These are phyloP conservation scores for Piper longum DNA, from an alignment of 164 flowering plant genomes.

Conservation along the genomic window DNA sequence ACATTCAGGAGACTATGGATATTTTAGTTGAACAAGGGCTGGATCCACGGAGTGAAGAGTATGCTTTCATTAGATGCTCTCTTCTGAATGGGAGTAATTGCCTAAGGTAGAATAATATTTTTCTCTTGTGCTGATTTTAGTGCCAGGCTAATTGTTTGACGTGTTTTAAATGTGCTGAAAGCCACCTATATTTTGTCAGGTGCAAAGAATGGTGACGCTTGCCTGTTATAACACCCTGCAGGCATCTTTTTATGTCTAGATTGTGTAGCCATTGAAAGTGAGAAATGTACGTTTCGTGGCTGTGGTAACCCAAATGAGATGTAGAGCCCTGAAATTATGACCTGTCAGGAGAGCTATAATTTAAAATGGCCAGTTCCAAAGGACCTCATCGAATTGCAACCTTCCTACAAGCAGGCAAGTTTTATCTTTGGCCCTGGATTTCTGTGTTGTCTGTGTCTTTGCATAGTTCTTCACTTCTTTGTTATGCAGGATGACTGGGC, in stretches of 20 bases:
- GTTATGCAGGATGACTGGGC: slow-evolving; percentile 78
- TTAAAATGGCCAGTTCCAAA: slow-evolving; percentile 99
- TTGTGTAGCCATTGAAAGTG: slow-evolving; percentile 83
- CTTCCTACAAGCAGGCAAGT: slow-evolving; percentile 84
- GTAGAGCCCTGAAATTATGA: slow-evolving; percentile 76
- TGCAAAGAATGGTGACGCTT: slow-evolving; percentile 92
- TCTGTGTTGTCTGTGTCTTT: neutral
- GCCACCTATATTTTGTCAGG: slow-evolving; percentile 17
- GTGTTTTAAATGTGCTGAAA: neutral
- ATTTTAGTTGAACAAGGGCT: slow-evolving; percentile 55
- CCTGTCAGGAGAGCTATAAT: slow-evolving; percentile 90
- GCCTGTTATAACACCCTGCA: slow-evolving; percentile 89
- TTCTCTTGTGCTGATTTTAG: neutral
- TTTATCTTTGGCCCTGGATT: neutral
- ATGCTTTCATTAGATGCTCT: slow-evolving; percentile 43
- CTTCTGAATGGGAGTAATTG: slow-evolving; percentile 67
- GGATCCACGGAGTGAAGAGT: slow-evolving; percentile 60
- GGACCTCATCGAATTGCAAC: slow-evolving; percentile 96
- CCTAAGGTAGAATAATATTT: slow-evolving; percentile 35
- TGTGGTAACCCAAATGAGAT: slow-evolving; percentile 77
- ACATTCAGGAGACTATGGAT: slow-evolving; percentile 98
- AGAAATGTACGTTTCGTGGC: slow-evolving; percentile 64
- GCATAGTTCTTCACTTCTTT: neutral
- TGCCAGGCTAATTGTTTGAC: neutral
- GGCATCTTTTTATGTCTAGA: slow-evolving; percentile 87